These are phyloP conservation scores for Sanghuangporus weigelae DNA, from an alignment of 1,284 basidiomycete genomes.

Conservation along the genomic window DNA sequence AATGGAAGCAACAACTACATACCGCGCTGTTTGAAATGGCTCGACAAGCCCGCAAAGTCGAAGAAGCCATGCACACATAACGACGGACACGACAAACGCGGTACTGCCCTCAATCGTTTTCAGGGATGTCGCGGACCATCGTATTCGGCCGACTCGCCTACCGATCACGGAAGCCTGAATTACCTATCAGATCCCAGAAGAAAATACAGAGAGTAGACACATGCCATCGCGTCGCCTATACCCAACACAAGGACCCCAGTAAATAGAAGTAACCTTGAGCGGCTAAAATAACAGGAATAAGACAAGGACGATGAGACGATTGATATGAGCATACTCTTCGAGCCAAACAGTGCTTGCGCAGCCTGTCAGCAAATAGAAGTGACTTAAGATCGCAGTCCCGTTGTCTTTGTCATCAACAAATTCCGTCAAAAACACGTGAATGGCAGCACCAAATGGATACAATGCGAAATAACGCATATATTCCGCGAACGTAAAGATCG, in stretches of 20 bases:
- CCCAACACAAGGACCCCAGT: conserved; percentile 92
- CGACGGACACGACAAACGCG: conserved; percentile 76
- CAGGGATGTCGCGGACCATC: conserved; percentile 78
- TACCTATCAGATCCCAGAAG: conserved; percentile 3
- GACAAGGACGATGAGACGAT: background rate
- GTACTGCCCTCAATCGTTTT: conserved; percentile 93
- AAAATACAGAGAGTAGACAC: conserved; percentile 26
- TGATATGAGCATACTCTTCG: conserved; percentile 64
- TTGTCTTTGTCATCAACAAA: conserved; percentile 95
- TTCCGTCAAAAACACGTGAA: conserved; percentile 97
- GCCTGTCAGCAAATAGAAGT: conserved; percentile 95
- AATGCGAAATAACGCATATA: conserved; percentile 98
- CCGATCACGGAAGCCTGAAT: conserved; percentile 87
- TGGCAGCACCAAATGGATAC: conserved; percentile 89
- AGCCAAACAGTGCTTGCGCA: conserved; percentile 94
- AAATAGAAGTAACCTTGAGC: conserved; percentile 68
- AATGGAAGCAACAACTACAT: conserved; percentile 52
- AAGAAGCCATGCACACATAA: conserved; percentile 64
- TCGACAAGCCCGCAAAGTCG: conserved; percentile 67
- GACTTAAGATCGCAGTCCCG: conserved; percentile 94
- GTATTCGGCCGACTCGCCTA: conserved; percentile 69
- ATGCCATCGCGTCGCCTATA: conserved; percentile 87
- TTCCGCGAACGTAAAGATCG: conserved; percentile 92
- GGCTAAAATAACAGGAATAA: conserved; percentile 34
- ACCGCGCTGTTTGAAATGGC: conserved; percentile 57